Conservation (phyloP, 495 filamentous ascomycete species). For the Trichoderma parareesei region DNA sequence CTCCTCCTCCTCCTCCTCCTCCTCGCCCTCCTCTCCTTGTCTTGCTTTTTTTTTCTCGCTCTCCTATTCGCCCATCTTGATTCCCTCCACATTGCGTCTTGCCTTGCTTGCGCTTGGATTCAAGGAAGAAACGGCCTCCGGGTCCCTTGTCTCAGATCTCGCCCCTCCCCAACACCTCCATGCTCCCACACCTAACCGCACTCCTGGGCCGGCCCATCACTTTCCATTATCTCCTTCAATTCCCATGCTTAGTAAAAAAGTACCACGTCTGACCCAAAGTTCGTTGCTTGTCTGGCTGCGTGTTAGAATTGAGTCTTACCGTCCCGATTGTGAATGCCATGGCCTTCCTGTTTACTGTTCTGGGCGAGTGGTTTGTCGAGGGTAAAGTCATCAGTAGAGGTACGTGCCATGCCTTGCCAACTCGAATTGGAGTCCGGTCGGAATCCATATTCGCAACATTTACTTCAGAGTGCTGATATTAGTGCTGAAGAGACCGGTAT, state of each 20-base stretch:
- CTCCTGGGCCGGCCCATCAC: neutral
- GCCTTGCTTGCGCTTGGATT: too few species aligned
- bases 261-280: neutral
- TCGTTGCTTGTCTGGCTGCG: neutral
- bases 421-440: neutral
- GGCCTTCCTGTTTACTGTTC: conserved; percentile 89
- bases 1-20: neutral
- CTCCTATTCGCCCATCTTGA: neutral
- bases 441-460: neutral
- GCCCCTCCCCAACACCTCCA: neutral
- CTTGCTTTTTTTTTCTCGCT: neutral
- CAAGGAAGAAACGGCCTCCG: neutral
- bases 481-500: conserved; percentile 68
- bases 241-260: neutral
- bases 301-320: conserved; percentile 78
- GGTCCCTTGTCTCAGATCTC: neutral
- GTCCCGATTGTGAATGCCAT: conserved; percentile 92
- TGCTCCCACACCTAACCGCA: neutral
- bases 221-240: neutral
- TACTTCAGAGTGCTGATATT: conserved; percentile 13
- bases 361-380: conserved; percentile 94
- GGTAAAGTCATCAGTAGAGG: conserved; percentile 76
- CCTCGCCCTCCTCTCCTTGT: neutral
- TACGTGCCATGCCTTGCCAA: conserved; percentile 28
- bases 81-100: too few species aligned